Percentiles rank a stretch among this genome's conserved stretches.
These are phyloP conservation scores for Hordeum vulgare DNA, from an alignment of 176 grass and related monocot species.

Conservation along the genomic window DNA sequence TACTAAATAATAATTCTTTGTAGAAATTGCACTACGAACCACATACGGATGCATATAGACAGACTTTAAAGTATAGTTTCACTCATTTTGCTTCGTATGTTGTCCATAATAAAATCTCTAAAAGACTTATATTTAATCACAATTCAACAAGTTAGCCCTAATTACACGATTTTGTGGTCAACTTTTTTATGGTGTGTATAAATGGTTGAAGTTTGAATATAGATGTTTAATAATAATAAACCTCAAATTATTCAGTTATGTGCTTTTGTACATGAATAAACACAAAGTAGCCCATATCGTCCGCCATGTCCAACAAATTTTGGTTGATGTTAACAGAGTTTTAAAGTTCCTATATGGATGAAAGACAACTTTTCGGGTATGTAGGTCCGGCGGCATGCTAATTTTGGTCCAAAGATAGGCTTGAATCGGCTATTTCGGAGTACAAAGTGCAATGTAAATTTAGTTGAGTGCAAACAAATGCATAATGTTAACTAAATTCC, in stretches of 20 bases:
- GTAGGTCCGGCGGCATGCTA: not conserved
- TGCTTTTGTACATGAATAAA: not conserved
- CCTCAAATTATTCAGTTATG: not conserved
- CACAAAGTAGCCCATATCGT: not conserved
- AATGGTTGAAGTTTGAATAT: not conserved
- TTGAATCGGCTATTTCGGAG: not conserved
- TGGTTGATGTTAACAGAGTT: not conserved
- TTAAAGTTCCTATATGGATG: not conserved
- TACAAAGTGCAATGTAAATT: not conserved
- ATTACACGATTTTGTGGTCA: not conserved
- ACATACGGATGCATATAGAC: no score
- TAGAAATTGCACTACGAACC: no score
- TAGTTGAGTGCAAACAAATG: not conserved
- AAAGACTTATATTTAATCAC: no score
- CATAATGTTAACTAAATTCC: not conserved
- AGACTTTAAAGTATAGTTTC: no score
- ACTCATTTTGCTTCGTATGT: no score
- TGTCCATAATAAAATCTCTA: no score
- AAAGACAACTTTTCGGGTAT: not conserved
- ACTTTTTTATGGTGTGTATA: not conserved
- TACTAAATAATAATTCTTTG: no score
- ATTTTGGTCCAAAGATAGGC: not conserved
- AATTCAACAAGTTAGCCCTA: not conserved
- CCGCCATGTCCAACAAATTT: not conserved
- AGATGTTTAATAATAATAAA: not conserved